Evolutionary conservation across 768 basidiomycete genomes (phyloP), one percentile per base, ranked within the genome.

Genomic region (Tylopilus rubrobrunneus): DNA sequence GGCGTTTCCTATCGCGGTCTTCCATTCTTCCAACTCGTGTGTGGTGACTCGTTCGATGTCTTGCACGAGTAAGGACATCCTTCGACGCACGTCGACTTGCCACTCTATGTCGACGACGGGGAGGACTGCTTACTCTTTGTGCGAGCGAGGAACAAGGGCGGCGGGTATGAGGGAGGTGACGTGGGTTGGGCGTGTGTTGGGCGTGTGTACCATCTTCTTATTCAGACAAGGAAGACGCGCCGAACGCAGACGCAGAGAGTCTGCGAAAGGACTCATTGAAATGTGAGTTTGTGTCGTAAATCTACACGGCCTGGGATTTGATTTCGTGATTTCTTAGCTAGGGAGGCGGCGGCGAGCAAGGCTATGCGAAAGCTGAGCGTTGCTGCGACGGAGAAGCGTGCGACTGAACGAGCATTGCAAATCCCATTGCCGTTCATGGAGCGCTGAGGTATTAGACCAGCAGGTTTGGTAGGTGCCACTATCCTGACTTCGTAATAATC

Each of bases 181-280:
- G 77, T 91, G 17, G 89, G 89, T 0, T 92, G 90, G 90, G 85
- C 85, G 4, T 67, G n/a, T n/a, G n/a, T n/a, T n/a, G n/a, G n/a
- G n/a, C n/a, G n/a, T n/a, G n/a, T n/a, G n/a, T n/a, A n/a, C n/a
- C n/a, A n/a, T 29, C 76, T 28, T 69, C 71, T 10, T 69, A 78
- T 45, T 66, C 69, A 6, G 73, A 66, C 1, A 74, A 82, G 42
- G 88, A 95, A 67, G 78, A 80, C 56, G 75, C 72, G 36, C 79
- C 84, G 0, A 95, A 96, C 66, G 78, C 61, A 1, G 73, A 73
- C 40, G 92, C 92, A 12, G 92, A 93, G 54, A 68, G 64, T 1
- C 71, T 93, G 17, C 74, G 93, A 47, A 81, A 79, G 36, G 72
- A 81, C 15, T 67, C 94, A 8, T 72, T 94, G 34, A 82, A 78